These are phyloP conservation scores for Ustilago shanxiensis DNA, from an alignment of 1,284 basidiomycete genomes.

Conservation along the genomic window DNA sequence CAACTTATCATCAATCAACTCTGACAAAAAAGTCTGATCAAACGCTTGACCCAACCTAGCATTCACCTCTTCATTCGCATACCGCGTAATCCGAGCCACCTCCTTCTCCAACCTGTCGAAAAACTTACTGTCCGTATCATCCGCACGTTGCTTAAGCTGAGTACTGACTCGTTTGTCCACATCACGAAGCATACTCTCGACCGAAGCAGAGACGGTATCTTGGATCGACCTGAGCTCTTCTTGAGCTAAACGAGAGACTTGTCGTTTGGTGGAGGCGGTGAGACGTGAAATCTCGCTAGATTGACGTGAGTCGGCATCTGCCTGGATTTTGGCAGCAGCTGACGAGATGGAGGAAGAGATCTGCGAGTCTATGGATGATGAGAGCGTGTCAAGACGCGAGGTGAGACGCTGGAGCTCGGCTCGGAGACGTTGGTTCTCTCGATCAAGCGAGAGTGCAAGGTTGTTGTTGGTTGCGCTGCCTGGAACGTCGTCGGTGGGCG, in stretches of 20 bases:
- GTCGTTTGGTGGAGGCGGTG: slow-evolving; percentile 35
- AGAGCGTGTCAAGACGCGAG: slow-evolving; percentile 29
- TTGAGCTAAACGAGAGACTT: slow-evolving; percentile 39
- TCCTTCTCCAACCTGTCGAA: slow-evolving; percentile 33
- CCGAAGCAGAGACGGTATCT: slow-evolving; percentile 32
- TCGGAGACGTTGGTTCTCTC: slow-evolving; percentile 36
- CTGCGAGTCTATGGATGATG: slow-evolving; percentile 32
- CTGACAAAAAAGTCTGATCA: slow-evolving; percentile 38
- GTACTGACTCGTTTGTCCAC: slow-evolving; percentile 33
- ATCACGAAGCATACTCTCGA: slow-evolving; percentile 48
- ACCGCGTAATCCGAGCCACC: slow-evolving; percentile 27
- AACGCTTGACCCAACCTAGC: slow-evolving; percentile 37
- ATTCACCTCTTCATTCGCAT: slow-evolving; percentile 50
- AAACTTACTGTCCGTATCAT: slow-evolving; percentile 44
- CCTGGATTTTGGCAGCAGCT: slow-evolving; percentile 30
- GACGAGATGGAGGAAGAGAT: slow-evolving; percentile 28
- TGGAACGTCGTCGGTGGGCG: slow-evolving; percentile 15
- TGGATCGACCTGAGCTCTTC: slow-evolving; percentile 43
- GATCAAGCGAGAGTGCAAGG: slow-evolving; percentile 21
- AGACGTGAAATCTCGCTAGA: slow-evolving; percentile 28
- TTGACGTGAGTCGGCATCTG: slow-evolving; percentile 32
- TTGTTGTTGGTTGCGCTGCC: slow-evolving; percentile 5
- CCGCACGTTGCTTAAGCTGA: slow-evolving; percentile 44
- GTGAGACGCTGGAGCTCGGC: slow-evolving; percentile 29
- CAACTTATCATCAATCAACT: slow-evolving; percentile 28